Base-by-base conservation (phyloP, 805 yeast species). In the Hanseniaspora occidentalis region DNA sequence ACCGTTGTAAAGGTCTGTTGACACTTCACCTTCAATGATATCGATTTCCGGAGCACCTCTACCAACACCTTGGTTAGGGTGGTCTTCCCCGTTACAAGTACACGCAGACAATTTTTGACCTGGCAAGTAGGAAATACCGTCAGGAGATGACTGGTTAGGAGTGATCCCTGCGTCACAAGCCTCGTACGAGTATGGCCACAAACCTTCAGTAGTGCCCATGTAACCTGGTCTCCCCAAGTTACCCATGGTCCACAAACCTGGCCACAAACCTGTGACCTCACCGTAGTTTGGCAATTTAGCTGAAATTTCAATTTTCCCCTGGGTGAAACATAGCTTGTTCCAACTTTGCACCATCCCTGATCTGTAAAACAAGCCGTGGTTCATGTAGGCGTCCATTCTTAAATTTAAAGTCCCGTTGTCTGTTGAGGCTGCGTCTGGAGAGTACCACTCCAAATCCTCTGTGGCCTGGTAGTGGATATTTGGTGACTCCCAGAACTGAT, bases 1-100 rank as follows among this genome's bases (percentile, higher is more conserved):
- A 40, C 70, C 70, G n/a, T 17, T 22, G n/a, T 35, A 36, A 17
- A 67, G 41, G 11, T 58, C 65, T 2, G 79, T 67, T 46, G 75
- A 77, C 20, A 76, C 73, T 49, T 84, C 86, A 47, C 80, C 96
- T 71, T 89, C 97, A 39, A 89, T 58, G 35, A 79, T 76, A 74
- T 89, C 97, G 50, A 89, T 84, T 68, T 86, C 96, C 8, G 96
- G 96, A 0, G 95, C 94, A 40, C 96, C 96, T 60, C 97, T 76
- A 11, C 96, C 96, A 1, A 63, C 60, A 38, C 96, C 96, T 18
- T 65, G 71, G 56, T 79, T 86, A 36, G 97, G 97, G 58, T 88
- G 96, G 39, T 79, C 85, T 50, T 76, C 84, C 22, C 79, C 85
- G 20, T 68, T 63, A 64, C 96, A 88, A 0, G 89, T 79, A 63